Base-by-base conservation (phyloP, 2,329 filamentous ascomycete species). In the Cercospora beticola region DNA sequence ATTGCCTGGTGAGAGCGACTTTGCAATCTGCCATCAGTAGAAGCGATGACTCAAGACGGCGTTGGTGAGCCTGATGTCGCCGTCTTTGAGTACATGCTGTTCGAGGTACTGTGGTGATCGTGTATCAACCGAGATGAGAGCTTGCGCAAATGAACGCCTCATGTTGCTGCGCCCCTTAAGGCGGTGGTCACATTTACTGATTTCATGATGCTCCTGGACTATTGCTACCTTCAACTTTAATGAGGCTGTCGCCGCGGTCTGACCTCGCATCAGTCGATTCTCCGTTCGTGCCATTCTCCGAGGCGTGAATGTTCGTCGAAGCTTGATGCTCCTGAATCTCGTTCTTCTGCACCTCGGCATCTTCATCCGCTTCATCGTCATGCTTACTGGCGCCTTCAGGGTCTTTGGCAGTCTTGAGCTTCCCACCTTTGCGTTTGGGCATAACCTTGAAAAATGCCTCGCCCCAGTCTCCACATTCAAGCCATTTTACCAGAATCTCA, bases 401-500 rank as follows among this genome's bases (percentile, higher is more conserved):
- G 10, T 62, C 57, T 10, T 36, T 18, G 18, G 16, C 28, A 30
- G 10, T 57, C 62, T 75, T 92, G 74, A 97, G 77, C 65, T 85
- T 86, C 0, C 91, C 93, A 0, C 92, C 93, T 79, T 99, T 99
- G 70, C 95, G 85, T 81, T 93, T 93, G 0, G 95, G 95, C 73
- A 99, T 94, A 3, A 96, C 93, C 62, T 88, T 86, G 81, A 94
- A 82, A 78, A 99, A 99, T 0, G 95, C 94, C 76, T 91, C 85
- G 1, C 90, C 94, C 95, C 95, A 99, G 78, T 98, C 91, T 2
- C 92, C 92, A 60, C 88, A 88, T 80, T 97, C 93, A 65, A 99
- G 81, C 93, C 94, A 99, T 72, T 89, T 89, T 57, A 97, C 82
- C 92, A 99, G 97, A 71, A 99, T 98, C 81, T 98, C 94, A 58